Evolutionary conservation across 1,284 basidiomycete species (phyloP).

Genomic region (Ustilago trichophora): DNA sequence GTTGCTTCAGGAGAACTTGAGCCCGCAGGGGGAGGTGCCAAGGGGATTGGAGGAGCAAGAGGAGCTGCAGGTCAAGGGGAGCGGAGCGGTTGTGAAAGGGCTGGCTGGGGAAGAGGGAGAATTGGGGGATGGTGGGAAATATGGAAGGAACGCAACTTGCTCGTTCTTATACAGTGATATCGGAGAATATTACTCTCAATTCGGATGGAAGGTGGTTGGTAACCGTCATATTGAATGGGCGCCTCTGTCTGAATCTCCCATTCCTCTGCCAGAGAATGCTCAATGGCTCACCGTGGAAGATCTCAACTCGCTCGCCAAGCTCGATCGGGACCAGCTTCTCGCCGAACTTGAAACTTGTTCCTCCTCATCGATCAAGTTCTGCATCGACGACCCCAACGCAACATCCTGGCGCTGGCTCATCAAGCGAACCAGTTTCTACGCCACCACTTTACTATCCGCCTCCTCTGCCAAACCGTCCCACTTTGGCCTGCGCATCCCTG

Average conservation of each 20-base stretch:
- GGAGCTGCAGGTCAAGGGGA: neutral
- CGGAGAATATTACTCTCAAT: conserved; percentile 72
- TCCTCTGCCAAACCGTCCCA: conserved; percentile 13
- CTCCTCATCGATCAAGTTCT: conserved; percentile 32
- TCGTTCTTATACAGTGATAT: conserved; percentile 76
- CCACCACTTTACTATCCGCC: conserved; percentile 15
- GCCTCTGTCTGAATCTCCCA: conserved; percentile 1
- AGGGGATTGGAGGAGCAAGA: neutral
- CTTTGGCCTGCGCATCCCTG: conserved; percentile 21
- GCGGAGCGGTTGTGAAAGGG: neutral
- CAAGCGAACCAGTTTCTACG: conserved; percentile 37
- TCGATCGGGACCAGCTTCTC: conserved; percentile 30
- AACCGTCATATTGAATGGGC: conserved; percentile 39
- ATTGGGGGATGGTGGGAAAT: conserved; percentile 58
- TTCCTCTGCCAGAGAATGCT: conserved; percentile 10
- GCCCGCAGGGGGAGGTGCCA: conserved; percentile 4
- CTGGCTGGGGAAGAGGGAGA: conserved; percentile 7
- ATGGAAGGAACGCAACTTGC: conserved; percentile 68
- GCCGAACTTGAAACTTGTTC: conserved; percentile 5
- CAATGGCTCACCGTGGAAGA: conserved; percentile 19
- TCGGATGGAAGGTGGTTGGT: conserved; percentile 65
- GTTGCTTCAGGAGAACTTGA: conserved; percentile 71
- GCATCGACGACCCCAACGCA: conserved; percentile 38
- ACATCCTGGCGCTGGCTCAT: conserved; percentile 45
- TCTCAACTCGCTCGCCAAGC: conserved; percentile 18